A percentile compares a stretch with the other conserved stretches of the same genome.
Evolutionary conservation across 1,284 basidiomycete species (phyloP).

Genomic region (Trichosporon faecale): DNA sequence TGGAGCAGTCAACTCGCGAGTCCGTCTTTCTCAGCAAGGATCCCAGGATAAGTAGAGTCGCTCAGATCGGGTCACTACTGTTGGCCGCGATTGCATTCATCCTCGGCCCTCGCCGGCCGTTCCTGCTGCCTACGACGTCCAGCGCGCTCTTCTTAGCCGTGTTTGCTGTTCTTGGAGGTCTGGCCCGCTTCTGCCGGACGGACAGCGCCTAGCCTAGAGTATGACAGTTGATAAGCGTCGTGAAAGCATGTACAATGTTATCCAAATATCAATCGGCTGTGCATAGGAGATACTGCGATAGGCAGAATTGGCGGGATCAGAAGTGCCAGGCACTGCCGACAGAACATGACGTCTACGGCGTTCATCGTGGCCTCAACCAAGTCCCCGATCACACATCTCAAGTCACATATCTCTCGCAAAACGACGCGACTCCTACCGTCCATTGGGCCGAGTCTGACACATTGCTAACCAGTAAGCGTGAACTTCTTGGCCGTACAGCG

Average conservation of each 20-base stretch:
- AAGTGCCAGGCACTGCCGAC: background rate
- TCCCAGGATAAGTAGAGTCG: background rate
- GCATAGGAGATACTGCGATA: too few relatives aligned
- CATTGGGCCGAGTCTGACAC: background rate
- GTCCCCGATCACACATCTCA: background rate
- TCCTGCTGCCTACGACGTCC: background rate
- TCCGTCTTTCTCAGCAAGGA: background rate
- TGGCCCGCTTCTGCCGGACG: background rate
- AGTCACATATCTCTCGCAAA: too few relatives aligned
- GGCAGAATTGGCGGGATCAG: too few relatives aligned
- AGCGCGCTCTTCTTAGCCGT: background rate
- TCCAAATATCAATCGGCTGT: too few relatives aligned
- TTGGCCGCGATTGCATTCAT: background rate
- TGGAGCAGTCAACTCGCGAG: slow-evolving; percentile 44
- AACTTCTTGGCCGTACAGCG: background rate
- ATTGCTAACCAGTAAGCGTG: background rate
- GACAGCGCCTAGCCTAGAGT: too few relatives aligned
- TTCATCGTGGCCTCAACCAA: background rate
- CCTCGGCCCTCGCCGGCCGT: background rate
- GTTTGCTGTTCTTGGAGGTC: background rate
- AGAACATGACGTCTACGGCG: background rate
- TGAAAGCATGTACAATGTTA: too few relatives aligned
- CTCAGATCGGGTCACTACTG: background rate
- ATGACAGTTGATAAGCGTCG: too few relatives aligned
- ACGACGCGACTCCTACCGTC: too few relatives aligned